Evolutionary conservation across 1,139 yeast species (phyloP).

Genomic region (Tardiomyces blankii): DNA sequence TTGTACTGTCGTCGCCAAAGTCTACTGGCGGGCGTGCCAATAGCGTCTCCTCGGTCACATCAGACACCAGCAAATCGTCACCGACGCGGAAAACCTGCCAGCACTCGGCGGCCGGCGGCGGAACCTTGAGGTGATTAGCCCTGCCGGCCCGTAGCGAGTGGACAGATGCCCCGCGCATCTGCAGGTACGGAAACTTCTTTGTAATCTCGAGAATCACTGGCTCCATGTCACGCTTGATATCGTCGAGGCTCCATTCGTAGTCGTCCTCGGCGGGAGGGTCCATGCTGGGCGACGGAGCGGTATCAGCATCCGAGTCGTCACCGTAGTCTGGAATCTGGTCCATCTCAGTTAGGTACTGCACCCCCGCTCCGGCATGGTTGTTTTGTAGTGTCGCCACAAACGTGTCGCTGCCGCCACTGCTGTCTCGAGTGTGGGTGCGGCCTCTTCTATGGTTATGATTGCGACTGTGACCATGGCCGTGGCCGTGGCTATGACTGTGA

Average conservation of each 20-base stretch:
- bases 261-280: conserved; percentile 15
- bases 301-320: conserved; percentile 4
- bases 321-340: conserved; percentile 5
- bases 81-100: conserved; percentile 27
- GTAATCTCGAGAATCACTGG: conserved; percentile 25
- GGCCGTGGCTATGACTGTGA: no score
- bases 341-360: conserved; percentile 4
- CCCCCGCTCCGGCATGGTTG: background rate
- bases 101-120: conserved; percentile 20
- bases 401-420: no score
- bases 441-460: no score
- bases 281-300: conserved; percentile 2
- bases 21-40: background rate
- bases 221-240: conserved; percentile 22
- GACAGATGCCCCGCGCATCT: conserved; percentile 6
- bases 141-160: no score
- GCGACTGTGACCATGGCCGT: no score
- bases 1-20: background rate
- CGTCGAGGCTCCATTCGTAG: conserved; percentile 25
- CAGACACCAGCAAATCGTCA: conserved; percentile 19
- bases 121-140: conserved; percentile 6
- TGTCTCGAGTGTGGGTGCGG: no score
- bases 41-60: conserved; percentile 10
- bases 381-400: no score
- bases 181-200: conserved; percentile 18